Evolutionary conservation across 805 yeast species (phyloP), one percentile per base, ranked within the genome.

Genomic region (Saturnispora hagleri): DNA sequence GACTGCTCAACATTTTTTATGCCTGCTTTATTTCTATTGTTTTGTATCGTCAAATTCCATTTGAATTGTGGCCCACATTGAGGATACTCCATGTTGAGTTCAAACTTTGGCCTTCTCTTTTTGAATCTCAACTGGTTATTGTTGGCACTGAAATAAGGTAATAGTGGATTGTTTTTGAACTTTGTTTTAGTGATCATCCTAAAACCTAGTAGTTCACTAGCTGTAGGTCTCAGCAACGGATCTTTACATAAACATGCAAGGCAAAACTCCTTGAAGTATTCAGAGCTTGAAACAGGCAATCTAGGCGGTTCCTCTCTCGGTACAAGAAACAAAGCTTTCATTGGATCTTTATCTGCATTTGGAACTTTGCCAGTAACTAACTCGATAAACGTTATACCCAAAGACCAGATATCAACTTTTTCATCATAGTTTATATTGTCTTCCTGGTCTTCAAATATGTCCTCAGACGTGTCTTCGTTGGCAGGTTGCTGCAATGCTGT

Each of bases 391-490:
- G 98, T 90, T 48, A 93, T 91, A 0, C 99, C 99, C 22, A 89
- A 71, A 0, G 97, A 89, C 99, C 99, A 93, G 50, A 93, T 86
- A 63, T 93, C 99, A 1, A 89, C 96, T 61, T 85, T 86, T 55
- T 83, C 86, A 62, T 86, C 77, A 65, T 93, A 89, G 0, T 93
- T 95, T 9, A 69, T 65, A 45, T 60, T 55, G 13, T 50, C 52
- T n/a, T 42, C 43, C 3, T 38, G 43, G 28, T 42, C 43, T 15
- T 38, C 43, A 18, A 17, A 17, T 18, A 18, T 12, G 20, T 43
- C 50, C 7, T 46, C 47, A 18, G 26, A 42, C 20, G 34, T n/a
- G 40, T 36, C 17, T 5, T 27, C 26, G 15, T 34, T 20, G 66
- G 5, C 24, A 1, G 42, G 17, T 38, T 18, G 20, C 13, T 8